phyloP scores from a whole-genome alignment of 1,139 yeast genomes.

The Sugiyamaella xylanicola region DNA sequence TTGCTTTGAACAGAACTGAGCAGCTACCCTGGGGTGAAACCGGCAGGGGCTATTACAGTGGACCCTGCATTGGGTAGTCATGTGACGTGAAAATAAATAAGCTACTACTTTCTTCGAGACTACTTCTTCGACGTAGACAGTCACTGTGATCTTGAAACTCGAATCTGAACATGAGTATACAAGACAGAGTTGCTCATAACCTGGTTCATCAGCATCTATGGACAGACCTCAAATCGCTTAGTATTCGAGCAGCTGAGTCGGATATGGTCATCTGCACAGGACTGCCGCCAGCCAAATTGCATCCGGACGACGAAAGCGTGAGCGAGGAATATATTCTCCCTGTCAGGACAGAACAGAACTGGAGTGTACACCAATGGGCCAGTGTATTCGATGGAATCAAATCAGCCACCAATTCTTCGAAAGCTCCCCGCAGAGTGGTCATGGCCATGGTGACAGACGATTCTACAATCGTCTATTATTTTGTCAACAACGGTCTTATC shows the following conservation, averaged over 20 bases:
- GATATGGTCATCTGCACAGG: conserved; percentile 33
- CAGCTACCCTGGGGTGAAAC: too few species aligned
- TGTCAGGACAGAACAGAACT: conserved; percentile 33
- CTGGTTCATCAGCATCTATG: conserved; percentile 58
- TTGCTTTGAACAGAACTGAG: too few species aligned
- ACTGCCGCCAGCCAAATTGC: conserved; percentile 40
- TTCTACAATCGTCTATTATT: conserved; percentile 68
- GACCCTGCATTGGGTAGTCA: neutral
- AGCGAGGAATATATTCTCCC: conserved; percentile 39
- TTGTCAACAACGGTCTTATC: conserved; percentile 61
- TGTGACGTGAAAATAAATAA: neutral
- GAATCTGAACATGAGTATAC: conserved; percentile 5
- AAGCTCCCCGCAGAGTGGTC: conserved; percentile 48
- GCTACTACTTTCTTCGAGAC: too few species aligned
- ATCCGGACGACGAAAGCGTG: conserved; percentile 37
- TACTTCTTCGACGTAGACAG: too few species aligned
- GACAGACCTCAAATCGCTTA: conserved; percentile 44
- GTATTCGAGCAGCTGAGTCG: conserved; percentile 6
- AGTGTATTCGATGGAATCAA: conserved; percentile 36
- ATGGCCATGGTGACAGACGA: conserved; percentile 63
- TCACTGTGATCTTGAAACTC: too few species aligned
- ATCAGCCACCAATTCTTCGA: conserved; percentile 14
- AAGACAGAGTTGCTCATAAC: conserved; percentile 38
- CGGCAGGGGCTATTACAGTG: too few species aligned
- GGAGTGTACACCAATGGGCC: conserved; percentile 42